Base-by-base conservation (phyloP, 1,284 basidiomycete genomes). In the Melampsora abietis-canadensis region DNA sequence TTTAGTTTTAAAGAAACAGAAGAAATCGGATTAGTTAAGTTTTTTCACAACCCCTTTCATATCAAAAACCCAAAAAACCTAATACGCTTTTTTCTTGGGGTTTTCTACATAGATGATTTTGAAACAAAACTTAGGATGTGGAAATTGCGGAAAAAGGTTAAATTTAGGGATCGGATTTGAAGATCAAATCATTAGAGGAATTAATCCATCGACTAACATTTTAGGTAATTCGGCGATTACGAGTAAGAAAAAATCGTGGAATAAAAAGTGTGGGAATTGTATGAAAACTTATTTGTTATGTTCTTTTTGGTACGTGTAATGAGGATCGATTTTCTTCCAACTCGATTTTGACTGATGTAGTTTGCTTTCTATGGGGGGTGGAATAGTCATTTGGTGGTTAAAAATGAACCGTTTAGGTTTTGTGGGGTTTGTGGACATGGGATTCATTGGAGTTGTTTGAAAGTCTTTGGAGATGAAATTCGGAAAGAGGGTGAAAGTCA, bases 401-500 rank as follows among this genome's bases (percentile, higher is more conserved):
- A 63, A 17, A 34, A 57, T 62, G 60, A 63, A 61, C 59, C 68
- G n/a, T 27, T 70, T 31, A 70, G 61, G 17, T 48, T 60, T 60
- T 70, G 68, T 44, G 34, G 61, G 12, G 63, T 63, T n/a, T 70
- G 68, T 54, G 68, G 68, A 15, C 68, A 70, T 70, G 68, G 59
- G 19, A 63, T 63, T 46, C 68, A 70, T 63, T 31, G 31, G 8
- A 51, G 51, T 10, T 70, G 68, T 51, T 21, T 70, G 14, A 37
- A 54, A 15, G 40, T 14, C 4, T 44, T 14, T 44, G 4, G 10
- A 14, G 14, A 44, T 4, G 40, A 44, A 14, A 12, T 44, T 15
- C 7, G 12, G 12, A 37, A 8, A 15, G 40, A 44, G 15, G 14
- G 14, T 44, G 8, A 37, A 37, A 1, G 7, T 37, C 8, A 37